Base-by-base conservation (phyloP, 1,284 basidiomycete genomes). In the Pterulicium gracile region DNA sequence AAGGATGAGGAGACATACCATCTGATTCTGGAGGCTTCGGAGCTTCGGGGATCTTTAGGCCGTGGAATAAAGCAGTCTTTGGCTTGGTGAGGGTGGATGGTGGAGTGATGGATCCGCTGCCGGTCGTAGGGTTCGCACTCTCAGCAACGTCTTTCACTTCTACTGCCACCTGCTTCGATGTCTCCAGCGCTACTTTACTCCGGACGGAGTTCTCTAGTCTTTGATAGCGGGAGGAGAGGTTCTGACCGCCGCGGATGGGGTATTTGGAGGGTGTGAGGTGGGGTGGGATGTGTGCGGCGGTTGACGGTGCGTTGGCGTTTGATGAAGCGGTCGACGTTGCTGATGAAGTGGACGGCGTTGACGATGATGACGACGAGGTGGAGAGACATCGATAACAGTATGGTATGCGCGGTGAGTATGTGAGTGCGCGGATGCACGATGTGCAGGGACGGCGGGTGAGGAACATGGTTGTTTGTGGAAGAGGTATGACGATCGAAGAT, bases 11-110 rank as follows among this genome's bases (percentile, higher is more conserved):
- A 3, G 14, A 64, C 72, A 21, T 52, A 81, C 84, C 83, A 57
- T 86, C 83, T 36, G 77, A 66, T 45, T 68, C 70, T 3, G 83
- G 83, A 7, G 73, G 68, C 39, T 61, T 67, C 0, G 84, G 83
- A 48, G 73, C 63, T 49, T 74, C 62, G 1, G 84, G 82, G 50
- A 87, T 62, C 22, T 68, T 57, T 10, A 82, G 66, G 1, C 82
- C 84, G 51, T 61, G 56, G 56, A 77, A 81, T 21, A 61, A 7
- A 32, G 7, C 69, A 44, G 60, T 55, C 3, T 52, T 47, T n/a
- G 50, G 13, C 36, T 43, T 49, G 22, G 27, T 34, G 15, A 34
- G 27, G 27, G 15, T 34, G 27, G 27, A 15, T 10, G 27, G 49
- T 39, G 2, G n/a, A n/a, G n/a, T n/a, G n/a, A n/a, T n/a, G n/a